Evolutionary conservation across 208 protist genomes (phyloP).

Genomic region (Leishmania aethiopica): DNA sequence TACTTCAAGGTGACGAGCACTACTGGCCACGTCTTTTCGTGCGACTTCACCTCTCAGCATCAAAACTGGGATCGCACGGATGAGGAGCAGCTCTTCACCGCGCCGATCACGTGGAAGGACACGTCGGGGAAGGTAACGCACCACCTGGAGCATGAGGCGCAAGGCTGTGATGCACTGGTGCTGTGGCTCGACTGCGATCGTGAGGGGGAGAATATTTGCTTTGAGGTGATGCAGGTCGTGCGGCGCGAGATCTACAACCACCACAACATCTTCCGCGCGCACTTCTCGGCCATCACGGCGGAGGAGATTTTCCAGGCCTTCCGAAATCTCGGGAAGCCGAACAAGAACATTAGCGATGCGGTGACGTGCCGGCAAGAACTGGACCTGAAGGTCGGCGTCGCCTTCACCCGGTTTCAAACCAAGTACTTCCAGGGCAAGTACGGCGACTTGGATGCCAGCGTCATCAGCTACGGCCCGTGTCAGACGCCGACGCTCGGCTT

Average conservation of each 20-base stretch:
- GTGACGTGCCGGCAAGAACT: constrained; percentile 96
- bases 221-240: constrained; percentile 95
- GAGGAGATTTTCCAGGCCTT: constrained; percentile 89
- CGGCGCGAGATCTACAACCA: constrained; percentile 50
- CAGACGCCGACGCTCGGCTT: constrained; percentile 96
- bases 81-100: constrained; percentile 86
- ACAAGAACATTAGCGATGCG: constrained; percentile 91
- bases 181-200: constrained; percentile 97
- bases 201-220: constrained; percentile 98
- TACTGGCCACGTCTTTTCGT: constrained; percentile 92
- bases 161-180: constrained; percentile 89
- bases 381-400: constrained; percentile 96
- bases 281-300: constrained; percentile 92
- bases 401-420: constrained; percentile 95
- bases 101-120: constrained; percentile 86
- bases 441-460: constrained; percentile 85
- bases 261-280: constrained; percentile 85
- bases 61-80: constrained; percentile 90
- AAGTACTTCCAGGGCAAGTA: constrained; percentile 92
- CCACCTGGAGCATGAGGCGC: constrained; percentile 78
- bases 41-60: constrained; percentile 90
- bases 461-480: constrained; percentile 96
- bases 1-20: constrained; percentile 90
- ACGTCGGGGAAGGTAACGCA: constrained; percentile 82
- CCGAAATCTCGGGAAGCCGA: constrained; percentile 81